Percentiles rank a stretch among this genome's conserved stretches.
Conservation (phyloP, 495 filamentous ascomycete species). For the Daldinia grandis region DNA sequence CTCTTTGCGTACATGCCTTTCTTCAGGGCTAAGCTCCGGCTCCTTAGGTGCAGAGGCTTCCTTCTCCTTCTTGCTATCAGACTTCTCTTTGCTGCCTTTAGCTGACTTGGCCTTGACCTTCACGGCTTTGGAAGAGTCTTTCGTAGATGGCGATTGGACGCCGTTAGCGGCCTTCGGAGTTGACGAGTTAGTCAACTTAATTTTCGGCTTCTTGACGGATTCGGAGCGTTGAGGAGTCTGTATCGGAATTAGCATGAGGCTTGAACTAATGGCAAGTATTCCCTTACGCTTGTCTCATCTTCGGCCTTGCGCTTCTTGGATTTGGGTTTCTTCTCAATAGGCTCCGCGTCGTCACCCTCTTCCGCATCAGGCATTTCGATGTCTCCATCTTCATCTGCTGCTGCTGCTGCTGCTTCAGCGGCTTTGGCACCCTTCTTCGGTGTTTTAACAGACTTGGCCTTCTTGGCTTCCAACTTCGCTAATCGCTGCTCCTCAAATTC, state of each 20-base stretch:
- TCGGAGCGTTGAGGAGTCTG: slow-evolving; percentile 71
- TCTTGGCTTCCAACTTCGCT: slow-evolving; percentile 66
- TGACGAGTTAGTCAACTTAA: slow-evolving; percentile 64
- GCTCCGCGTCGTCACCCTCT: slow-evolving; percentile 57
- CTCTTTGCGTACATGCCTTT: slow-evolving; percentile 63
- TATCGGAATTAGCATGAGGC: slow-evolving; percentile 48
- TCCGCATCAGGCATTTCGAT: slow-evolving; percentile 77
- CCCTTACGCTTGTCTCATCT: slow-evolving; percentile 72
- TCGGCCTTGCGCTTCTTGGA: slow-evolving; percentile 75
- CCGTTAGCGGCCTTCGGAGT: slow-evolving; percentile 64
- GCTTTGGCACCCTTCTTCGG: slow-evolving; percentile 72
- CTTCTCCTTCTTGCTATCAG: slow-evolving; percentile 70
- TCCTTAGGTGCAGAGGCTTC: slow-evolving; percentile 59
- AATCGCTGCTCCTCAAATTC: slow-evolving; percentile 69
- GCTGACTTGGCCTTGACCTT: slow-evolving; percentile 66
- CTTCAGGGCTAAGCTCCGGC: slow-evolving; percentile 59
- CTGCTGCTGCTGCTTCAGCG: slow-evolving; percentile 47
- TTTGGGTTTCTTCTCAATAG: slow-evolving; percentile 64
- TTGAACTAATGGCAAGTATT: background rate
- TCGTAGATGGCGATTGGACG: slow-evolving; percentile 49
- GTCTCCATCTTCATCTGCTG: slow-evolving; percentile 64
- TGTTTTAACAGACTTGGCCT: slow-evolving; percentile 67
- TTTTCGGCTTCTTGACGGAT: slow-evolving; percentile 72
- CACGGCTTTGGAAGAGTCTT: slow-evolving; percentile 54
- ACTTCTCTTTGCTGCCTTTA: slow-evolving; percentile 70